phyloP scores from a whole-genome alignment of 805 yeast genomes.

The Candida dajiaensis region DNA sequence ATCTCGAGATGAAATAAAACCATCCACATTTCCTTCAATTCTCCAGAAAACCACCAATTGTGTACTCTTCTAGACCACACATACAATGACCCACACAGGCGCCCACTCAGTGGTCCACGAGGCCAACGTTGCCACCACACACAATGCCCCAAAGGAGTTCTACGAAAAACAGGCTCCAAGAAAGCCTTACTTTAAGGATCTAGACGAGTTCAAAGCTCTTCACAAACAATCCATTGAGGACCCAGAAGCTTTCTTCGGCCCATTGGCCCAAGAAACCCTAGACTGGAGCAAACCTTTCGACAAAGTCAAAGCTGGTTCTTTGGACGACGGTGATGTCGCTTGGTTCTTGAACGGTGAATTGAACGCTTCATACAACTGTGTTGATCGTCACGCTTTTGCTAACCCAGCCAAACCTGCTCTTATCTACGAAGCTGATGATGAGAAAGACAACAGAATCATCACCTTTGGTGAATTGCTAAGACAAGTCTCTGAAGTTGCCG shows the following conservation, averaged over 20 bases:
- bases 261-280: constrained; percentile 64
- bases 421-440: constrained; percentile 93
- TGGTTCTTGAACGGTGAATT: constrained; percentile 94
- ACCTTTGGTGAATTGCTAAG: constrained; percentile 84
- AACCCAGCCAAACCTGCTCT: constrained; percentile 82
- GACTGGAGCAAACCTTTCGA: constrained; percentile 78
- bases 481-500: constrained; percentile 83
- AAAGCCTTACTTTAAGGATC: constrained; percentile 19
- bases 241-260: constrained; percentile 79
- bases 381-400: constrained; percentile 88
- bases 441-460: constrained; percentile 60
- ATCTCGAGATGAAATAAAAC: neutral
- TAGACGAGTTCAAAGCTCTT: constrained; percentile 64
- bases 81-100: constrained; percentile 8
- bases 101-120: constrained; percentile 35
- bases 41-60: neutral
- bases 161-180: constrained; percentile 34
- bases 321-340: constrained; percentile 73
- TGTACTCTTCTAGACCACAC: neutral
- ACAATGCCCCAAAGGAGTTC: constrained; percentile 32
- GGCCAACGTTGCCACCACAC: constrained; percentile 28
- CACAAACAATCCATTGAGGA: constrained; percentile 71
- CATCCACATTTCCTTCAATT: neutral
- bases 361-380: constrained; percentile 90
- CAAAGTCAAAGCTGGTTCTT: constrained; percentile 51